Evolutionary conservation across 345 rosid genomes (phyloP).

Genomic region (Gossypium stocksii): DNA sequence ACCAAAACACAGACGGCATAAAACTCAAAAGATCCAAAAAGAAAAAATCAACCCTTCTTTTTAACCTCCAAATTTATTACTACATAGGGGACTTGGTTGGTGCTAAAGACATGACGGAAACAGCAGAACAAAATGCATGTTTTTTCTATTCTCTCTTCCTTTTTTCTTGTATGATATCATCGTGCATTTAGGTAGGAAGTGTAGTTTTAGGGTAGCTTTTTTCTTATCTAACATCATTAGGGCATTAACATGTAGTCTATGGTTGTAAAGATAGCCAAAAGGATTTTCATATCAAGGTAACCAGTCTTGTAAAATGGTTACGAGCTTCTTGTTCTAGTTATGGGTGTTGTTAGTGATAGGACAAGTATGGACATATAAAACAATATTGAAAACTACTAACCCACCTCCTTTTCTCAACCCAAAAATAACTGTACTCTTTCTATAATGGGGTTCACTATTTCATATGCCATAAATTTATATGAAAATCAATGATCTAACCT

Average conservation of each 20-base stretch:
- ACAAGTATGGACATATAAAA: conserved; percentile 1
- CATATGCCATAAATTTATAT: conserved; percentile 1
- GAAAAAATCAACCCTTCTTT: conserved; percentile 16
- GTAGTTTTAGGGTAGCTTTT: conserved; percentile 36
- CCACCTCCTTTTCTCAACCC: conserved; percentile 21
- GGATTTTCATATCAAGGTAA: conserved; percentile 24
- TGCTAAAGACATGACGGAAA: conserved; percentile 50
- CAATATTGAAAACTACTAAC: conserved; percentile 31
- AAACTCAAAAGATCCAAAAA: conserved; percentile 15
- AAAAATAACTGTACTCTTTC: conserved; percentile 11
- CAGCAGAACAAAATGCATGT: conserved; percentile 41
- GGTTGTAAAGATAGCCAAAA: conserved; percentile 12
- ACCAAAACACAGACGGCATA: conserved; percentile 11
- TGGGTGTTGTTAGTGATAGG: conserved; percentile 21
- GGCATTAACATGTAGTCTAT: conserved; percentile 17
- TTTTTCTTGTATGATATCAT: conserved; percentile 17
- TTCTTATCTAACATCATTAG: conserved; percentile 27
- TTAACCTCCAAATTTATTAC: conserved; percentile 6
- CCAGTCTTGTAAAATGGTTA: conserved; percentile 19
- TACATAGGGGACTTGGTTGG: conserved; percentile 26
- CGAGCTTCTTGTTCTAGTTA: conserved; percentile 32
- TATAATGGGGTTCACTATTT: conserved; percentile 18
- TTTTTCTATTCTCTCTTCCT: not conserved
- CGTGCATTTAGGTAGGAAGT: conserved; percentile 39
- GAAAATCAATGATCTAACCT: not conserved